These are phyloP conservation scores for Lactarius deliciosus DNA, from an alignment of 768 basidiomycete species.

Conservation along the genomic window DNA sequence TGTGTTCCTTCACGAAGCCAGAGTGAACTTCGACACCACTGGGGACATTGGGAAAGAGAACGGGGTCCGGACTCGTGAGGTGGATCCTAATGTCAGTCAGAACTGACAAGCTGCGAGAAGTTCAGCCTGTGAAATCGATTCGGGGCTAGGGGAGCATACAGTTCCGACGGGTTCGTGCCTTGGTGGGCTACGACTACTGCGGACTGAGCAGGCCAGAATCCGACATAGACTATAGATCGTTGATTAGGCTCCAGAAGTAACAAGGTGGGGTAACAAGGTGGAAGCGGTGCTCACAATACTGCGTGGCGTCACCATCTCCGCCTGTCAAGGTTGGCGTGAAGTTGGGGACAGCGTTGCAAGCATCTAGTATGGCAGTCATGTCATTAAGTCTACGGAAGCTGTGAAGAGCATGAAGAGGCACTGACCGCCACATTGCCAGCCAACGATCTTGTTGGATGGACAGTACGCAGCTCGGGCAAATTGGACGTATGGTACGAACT, in stretches of 20 bases:
- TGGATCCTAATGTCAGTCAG: slow-evolving; percentile 14
- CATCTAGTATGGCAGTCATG: slow-evolving; percentile 33
- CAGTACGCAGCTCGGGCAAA: slow-evolving; percentile 61
- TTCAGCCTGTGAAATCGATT: not conserved
- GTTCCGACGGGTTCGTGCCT: slow-evolving; percentile 23
- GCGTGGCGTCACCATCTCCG: slow-evolving; percentile 50
- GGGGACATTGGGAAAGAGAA: slow-evolving; percentile 22
- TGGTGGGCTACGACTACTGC: slow-evolving; percentile 28
- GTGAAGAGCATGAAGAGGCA: slow-evolving; percentile 3
- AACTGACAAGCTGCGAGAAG: slow-evolving; percentile 14
- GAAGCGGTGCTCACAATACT: slow-evolving; percentile 43
- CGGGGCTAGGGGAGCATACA: slow-evolving; percentile 10
- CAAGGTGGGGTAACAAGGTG: not conserved
- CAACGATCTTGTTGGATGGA: slow-evolving; percentile 37
- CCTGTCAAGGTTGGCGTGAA: slow-evolving; percentile 46
- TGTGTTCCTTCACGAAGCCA: slow-evolving; percentile 24
- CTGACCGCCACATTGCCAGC: slow-evolving; percentile 49
- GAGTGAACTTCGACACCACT: slow-evolving; percentile 10
- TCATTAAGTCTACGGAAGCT: not conserved
- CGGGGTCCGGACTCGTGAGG: slow-evolving; percentile 1
- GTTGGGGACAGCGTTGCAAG: slow-evolving; percentile 42
- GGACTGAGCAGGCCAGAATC: slow-evolving; percentile 26
- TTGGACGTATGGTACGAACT: slow-evolving; percentile 48
- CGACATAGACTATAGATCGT: slow-evolving; percentile 25
- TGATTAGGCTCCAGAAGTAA: not conserved